phyloP scores from a whole-genome alignment of 768 basidiomycete species.

The Paxillus rubicundulus region DNA sequence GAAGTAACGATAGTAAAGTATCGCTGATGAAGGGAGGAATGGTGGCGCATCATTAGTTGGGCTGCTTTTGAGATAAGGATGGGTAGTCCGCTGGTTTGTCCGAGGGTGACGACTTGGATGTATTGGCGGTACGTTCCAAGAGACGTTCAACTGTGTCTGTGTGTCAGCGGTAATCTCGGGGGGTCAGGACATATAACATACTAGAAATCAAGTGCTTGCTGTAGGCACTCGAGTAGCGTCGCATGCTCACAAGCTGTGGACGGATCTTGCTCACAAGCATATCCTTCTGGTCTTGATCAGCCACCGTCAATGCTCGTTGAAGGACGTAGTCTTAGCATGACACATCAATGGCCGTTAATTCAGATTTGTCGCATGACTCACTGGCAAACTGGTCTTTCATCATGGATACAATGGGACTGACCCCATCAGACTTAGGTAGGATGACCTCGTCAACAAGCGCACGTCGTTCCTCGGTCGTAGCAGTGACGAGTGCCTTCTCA shows the following conservation, averaged over 20 bases:
- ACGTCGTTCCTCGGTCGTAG: conserved; percentile 62
- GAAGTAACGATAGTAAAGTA: conserved; percentile 6
- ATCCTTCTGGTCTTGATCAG: conserved; percentile 71
- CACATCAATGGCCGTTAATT: conserved; percentile 6
- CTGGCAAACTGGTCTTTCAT: conserved; percentile 91
- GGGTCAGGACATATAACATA: conserved; percentile 36
- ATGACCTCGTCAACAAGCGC: conserved; percentile 82
- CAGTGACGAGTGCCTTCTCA: conserved; percentile 80
- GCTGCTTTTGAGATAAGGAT: conserved; percentile 23
- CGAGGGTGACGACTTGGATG: conserved; percentile 16
- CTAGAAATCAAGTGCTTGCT: conserved; percentile 81
- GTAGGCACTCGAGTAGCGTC: conserved; percentile 67
- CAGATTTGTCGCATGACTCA: conserved; percentile 41
- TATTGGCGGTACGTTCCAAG: conserved; percentile 48
- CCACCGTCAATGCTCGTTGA: conserved; percentile 70
- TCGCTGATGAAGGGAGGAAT: conserved; percentile 9
- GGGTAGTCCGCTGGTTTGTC: conserved; percentile 33
- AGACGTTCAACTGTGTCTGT: conserved; percentile 60
- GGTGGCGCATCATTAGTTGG: conserved; percentile 15
- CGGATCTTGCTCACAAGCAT: conserved; percentile 58
- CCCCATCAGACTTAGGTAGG: conserved; percentile 57
- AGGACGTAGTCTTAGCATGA: conserved; percentile 71
- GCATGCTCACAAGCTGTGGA: conserved; percentile 68
- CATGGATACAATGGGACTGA: conserved; percentile 62
- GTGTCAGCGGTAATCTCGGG: conserved; percentile 8